These are phyloP conservation scores for Phialophora tarda DNA, from an alignment of 2,329 filamentous ascomycete genomes.

Conservation along the genomic window DNA sequence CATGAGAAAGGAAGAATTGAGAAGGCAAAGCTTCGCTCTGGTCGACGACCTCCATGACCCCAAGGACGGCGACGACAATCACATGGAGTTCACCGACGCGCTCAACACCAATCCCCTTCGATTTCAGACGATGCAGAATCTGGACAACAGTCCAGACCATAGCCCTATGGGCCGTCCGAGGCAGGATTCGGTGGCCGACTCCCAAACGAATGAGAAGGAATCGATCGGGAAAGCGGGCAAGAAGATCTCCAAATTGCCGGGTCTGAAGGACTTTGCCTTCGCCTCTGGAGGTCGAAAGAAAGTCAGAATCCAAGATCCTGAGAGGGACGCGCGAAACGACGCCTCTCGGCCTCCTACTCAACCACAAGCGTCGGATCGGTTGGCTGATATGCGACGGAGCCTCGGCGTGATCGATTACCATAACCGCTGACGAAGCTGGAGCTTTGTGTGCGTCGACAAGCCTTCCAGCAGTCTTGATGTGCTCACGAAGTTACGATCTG, in stretches of 20 bases:
- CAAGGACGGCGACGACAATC: constrained; percentile 28
- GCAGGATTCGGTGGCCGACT: constrained; percentile 29
- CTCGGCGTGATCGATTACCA: constrained; percentile 27
- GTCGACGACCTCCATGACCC: constrained; percentile 30
- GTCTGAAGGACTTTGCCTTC: constrained; percentile 29
- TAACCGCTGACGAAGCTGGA: constrained; percentile 4
- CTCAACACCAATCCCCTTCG: constrained; percentile 26
- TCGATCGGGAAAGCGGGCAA: constrained; percentile 24
- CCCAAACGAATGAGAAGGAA: constrained; percentile 19
- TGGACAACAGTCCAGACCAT: constrained; percentile 11
- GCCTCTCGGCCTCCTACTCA: constrained; percentile 7
- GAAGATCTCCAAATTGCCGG: constrained; percentile 31
- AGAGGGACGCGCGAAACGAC: constrained; percentile 5
- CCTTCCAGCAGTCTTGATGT: constrained; percentile 11
- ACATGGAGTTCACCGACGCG: constrained; percentile 35
- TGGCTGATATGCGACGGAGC: constrained; percentile 34
- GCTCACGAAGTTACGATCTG: constrained; percentile 20
- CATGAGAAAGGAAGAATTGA: constrained; percentile 36
- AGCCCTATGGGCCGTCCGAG: constrained; percentile 28
- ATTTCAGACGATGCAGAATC: constrained; percentile 23
- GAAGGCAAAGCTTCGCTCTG: constrained; percentile 35
- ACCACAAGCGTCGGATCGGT: constrained; percentile 24
- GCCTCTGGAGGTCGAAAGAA: constrained; percentile 20
- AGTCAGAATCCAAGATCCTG: constrained; percentile 10
- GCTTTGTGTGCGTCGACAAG: not conserved